These are phyloP conservation scores for Lactuca saligna DNA, from an alignment of 129 eudicot species.

Conservation along the genomic window DNA sequence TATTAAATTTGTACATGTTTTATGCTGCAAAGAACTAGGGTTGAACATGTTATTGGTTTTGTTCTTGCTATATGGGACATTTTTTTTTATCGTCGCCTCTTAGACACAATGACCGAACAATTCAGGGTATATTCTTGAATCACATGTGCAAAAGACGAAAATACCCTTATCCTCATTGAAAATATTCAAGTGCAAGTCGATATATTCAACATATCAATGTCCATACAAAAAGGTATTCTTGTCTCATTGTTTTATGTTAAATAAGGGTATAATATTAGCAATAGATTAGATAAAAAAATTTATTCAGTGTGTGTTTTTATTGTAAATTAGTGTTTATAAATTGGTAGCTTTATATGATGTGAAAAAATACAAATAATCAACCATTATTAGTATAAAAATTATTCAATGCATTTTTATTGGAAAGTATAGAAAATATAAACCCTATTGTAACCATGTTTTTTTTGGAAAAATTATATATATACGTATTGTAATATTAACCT, in stretches of 20 bases:
- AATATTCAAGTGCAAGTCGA: slow-evolving; percentile 44
- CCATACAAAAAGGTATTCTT: slow-evolving; percentile 74
- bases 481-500: too few species aligned
- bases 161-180: slow-evolving; percentile 25
- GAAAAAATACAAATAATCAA: too few species aligned
- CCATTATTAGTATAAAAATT: too few species aligned
- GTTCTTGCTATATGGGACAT: slow-evolving; percentile 98
- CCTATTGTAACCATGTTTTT: too few species aligned
- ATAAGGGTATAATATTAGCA: background rate
- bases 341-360: too few species aligned
- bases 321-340: too few species aligned
- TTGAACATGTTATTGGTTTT: slow-evolving; percentile 89
- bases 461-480: too few species aligned
- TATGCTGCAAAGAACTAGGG: slow-evolving; percentile 88
- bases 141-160: slow-evolving; percentile 2
- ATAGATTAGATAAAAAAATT: background rate
- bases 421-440: too few species aligned
- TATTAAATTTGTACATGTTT: slow-evolving; percentile 19
- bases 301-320: too few species aligned
- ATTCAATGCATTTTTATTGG: too few species aligned
- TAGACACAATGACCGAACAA: slow-evolving; percentile 98
- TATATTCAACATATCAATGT: slow-evolving; percentile 84
- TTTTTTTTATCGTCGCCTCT: slow-evolving; percentile 84
- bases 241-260: background rate
- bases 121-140: slow-evolving; percentile 66